Percentiles rank a stretch among this genome's conserved stretches.
Conservation (phyloP, 495 filamentous ascomycete genomes). For the Xylaria nigripes region DNA sequence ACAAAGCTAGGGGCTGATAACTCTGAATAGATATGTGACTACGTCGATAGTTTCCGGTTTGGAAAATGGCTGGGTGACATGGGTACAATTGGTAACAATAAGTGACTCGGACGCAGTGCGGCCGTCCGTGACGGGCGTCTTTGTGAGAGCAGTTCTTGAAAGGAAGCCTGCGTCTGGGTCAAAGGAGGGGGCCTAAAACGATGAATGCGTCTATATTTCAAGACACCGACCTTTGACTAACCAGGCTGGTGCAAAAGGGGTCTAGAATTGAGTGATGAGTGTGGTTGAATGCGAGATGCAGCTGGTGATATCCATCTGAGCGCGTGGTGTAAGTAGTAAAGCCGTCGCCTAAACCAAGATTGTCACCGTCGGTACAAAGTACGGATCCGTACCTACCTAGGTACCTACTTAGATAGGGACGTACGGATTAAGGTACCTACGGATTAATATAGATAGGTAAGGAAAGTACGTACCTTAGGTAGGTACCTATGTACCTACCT, state of each 20-base stretch:
- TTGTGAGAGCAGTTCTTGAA: background rate
- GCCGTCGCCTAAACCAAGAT: too few species aligned
- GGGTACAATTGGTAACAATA: background rate
- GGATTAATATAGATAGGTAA: too few species aligned
- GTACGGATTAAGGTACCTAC: too few species aligned
- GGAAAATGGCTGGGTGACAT: constrained; percentile 6
- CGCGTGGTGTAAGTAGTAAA: constrained; percentile 5
- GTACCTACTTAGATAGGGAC: too few species aligned
- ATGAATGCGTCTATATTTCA: background rate
- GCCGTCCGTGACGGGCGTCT: background rate
- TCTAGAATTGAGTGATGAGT: background rate
- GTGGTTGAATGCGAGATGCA: background rate
- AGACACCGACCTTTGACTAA: background rate
- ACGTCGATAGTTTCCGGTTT: constrained; percentile 5
- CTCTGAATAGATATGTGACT: background rate
- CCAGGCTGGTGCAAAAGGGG: background rate
- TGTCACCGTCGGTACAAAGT: too few species aligned
- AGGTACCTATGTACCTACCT: too few species aligned
- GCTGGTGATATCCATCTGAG: background rate
- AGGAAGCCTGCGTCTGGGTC: background rate
- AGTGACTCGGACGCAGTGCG: background rate
- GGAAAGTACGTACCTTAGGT: too few species aligned
- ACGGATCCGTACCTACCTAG: too few species aligned
- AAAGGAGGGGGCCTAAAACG: background rate
- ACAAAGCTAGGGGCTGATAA: constrained; percentile 1